Evolutionary conservation across 306 rosid species (phyloP).

Genomic region (Pyrus betulifolia): DNA sequence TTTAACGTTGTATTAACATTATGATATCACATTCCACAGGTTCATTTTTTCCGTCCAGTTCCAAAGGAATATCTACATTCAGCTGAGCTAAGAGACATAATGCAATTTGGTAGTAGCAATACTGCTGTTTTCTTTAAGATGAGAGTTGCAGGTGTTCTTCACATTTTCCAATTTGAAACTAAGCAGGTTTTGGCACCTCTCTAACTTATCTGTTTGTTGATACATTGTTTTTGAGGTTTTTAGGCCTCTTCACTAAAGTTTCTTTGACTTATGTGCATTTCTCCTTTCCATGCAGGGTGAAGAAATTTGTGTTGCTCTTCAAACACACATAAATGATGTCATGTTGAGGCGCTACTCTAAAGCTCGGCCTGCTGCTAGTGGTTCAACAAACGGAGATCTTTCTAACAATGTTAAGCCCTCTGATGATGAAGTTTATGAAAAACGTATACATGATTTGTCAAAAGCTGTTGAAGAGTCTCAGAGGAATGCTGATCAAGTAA

Average conservation of each 20-base stretch:
- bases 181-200: constrained; percentile 57
- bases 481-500: constrained; percentile 66
- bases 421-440: constrained; percentile 49
- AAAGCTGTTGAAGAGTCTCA: constrained; percentile 77
- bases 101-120: constrained; percentile 97
- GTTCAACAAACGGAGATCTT: constrained; percentile 50
- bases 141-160: constrained; percentile 98
- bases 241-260: background rate
- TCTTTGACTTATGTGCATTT: constrained; percentile 6
- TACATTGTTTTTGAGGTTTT: background rate
- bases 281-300: constrained; percentile 60
- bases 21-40: constrained; percentile 27
- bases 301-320: constrained; percentile 96
- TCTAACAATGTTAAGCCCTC: constrained; percentile 47
- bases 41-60: constrained; percentile 92
- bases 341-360: constrained; percentile 88
- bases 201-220: background rate
- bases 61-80: constrained; percentile 95
- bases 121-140: constrained; percentile 94
- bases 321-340: constrained; percentile 90
- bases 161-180: constrained; percentile 91
- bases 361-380: constrained; percentile 47
- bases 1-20: background rate
- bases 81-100: constrained; percentile 92
- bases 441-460: constrained; percentile 64